phyloP scores from a whole-genome alignment of 371 early-diverging fungal species.

The Smittium culicis region DNA sequence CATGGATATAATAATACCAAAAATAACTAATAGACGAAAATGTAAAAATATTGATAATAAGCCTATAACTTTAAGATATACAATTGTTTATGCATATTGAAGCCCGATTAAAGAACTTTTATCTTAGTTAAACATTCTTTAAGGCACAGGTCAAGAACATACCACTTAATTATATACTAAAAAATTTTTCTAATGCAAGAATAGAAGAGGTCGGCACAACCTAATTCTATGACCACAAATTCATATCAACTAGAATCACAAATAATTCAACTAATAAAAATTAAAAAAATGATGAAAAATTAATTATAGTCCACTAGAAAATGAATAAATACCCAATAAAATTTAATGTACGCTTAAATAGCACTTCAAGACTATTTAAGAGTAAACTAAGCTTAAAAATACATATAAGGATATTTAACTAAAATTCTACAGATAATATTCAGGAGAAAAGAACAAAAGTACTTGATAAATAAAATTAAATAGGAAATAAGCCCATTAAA shows the following conservation, averaged over 20 bases:
- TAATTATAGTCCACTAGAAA: no score
- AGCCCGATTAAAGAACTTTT: not conserved
- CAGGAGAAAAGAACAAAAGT: not conserved
- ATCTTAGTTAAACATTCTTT: not conserved
- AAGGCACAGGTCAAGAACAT: not conserved
- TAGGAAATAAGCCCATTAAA: no score
- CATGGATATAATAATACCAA: not conserved
- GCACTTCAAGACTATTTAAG: not conserved
- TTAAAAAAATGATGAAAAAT: no score
- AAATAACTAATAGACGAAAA: not conserved
- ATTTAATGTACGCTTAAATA: not conserved
- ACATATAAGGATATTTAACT: not conserved
- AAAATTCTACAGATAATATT: not conserved
- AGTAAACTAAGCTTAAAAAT: not conserved
- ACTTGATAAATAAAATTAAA: not conserved
- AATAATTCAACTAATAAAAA: not conserved
- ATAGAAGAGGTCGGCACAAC: not conserved
- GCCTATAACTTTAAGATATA: not conserved
- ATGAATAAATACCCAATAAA: no score
- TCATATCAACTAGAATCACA: not conserved
- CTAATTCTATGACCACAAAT: constrained; percentile 6
- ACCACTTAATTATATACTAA: constrained; percentile 3
- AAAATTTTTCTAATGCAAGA: not conserved
- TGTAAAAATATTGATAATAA: not conserved
- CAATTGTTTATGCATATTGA: not conserved